Conservation (phyloP, 2,329 filamentous ascomycete genomes). For the Fusarium agapanthi region DNA sequence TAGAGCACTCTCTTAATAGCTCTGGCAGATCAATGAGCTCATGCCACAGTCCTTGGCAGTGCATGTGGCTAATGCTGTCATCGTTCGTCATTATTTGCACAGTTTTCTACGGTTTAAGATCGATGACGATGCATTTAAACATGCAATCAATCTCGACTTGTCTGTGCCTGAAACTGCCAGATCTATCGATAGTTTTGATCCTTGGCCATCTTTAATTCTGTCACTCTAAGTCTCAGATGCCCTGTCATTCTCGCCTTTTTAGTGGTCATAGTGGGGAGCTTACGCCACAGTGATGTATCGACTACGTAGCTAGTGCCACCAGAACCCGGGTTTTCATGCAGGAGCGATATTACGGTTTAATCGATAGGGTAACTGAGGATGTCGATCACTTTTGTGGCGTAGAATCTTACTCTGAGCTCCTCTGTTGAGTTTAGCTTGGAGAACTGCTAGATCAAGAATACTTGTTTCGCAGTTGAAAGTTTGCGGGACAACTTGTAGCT, state of each 20-base stretch:
- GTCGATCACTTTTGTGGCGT: not conserved
- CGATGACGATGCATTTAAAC: not conserved
- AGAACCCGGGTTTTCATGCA: not conserved
- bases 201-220: not conserved
- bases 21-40: not conserved
- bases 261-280: not conserved
- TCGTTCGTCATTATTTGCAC: not conserved
- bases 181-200: not conserved
- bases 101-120: not conserved
- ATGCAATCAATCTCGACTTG: not conserved
- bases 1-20: not conserved
- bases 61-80: not conserved
- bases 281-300: not conserved
- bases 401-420: not conserved
- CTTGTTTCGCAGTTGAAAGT: not conserved
- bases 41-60: not conserved
- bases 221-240: not conserved
- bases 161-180: not conserved
- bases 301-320: not conserved
- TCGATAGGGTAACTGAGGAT: rapidly evolving
- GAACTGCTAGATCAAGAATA: not conserved
- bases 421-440: too few species aligned
- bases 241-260: not conserved
- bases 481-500: not conserved
- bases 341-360: too few species aligned